Percentiles rank a stretch among this genome's conserved stretches.
Conservation (phyloP, 352 stramenopile species). For the Blastocystis sp. region DNA sequence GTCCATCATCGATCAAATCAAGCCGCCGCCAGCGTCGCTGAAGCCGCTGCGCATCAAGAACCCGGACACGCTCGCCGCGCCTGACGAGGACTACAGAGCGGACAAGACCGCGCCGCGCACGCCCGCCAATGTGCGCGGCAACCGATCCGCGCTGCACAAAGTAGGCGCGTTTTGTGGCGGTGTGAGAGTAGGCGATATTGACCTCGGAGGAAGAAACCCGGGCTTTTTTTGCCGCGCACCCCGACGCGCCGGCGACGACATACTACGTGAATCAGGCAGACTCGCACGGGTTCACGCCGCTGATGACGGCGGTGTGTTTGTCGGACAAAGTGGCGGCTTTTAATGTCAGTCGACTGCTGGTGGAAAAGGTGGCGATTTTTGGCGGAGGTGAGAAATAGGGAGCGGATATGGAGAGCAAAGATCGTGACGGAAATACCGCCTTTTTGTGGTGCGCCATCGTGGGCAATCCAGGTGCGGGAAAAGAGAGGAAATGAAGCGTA, state of each 20-base stretch:
- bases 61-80: constrained; percentile 7
- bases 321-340: constrained; percentile 16
- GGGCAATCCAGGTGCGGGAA: constrained; percentile 39
- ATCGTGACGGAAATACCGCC: constrained; percentile 71
- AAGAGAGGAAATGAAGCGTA: neutral
- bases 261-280: constrained; percentile 61
- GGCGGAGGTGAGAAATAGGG: constrained; percentile 3
- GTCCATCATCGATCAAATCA: constrained; percentile 29
- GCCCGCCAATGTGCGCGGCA: constrained; percentile 53
- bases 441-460: constrained; percentile 72
- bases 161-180: neutral
- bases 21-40: constrained; percentile 12
- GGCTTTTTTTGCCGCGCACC: constrained; percentile 12
- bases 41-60: constrained; percentile 34
- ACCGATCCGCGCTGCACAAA: constrained; percentile 55
- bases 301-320: constrained; percentile 64
- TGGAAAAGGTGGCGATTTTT: constrained; percentile 26
- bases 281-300: constrained; percentile 52
- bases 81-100: constrained; percentile 49
- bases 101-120: constrained; percentile 36
- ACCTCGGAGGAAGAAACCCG: constrained; percentile 33
- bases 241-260: neutral
- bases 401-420: constrained; percentile 1
- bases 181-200: constrained; percentile 31
- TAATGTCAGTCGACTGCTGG: constrained; percentile 37